Conservation (phyloP, 2,329 filamentous ascomycete genomes). For the Calonectria crousiana region DNA sequence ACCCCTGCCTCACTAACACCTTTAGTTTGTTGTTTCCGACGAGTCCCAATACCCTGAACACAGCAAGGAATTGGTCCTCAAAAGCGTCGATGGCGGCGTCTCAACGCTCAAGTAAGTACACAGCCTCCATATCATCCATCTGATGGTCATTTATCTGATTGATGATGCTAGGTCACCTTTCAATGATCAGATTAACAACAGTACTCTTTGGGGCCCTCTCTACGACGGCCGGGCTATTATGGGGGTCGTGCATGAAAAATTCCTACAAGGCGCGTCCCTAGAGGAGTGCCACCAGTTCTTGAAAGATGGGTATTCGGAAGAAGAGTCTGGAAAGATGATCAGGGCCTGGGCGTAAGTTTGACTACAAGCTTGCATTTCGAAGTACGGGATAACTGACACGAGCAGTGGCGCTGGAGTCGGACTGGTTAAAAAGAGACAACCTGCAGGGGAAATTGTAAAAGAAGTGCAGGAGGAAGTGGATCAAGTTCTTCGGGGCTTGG, state of each 20-base stretch:
- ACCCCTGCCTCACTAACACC: conserved; percentile 2
- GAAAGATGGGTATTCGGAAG: conserved; percentile 51
- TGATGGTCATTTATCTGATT: neutral
- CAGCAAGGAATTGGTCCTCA: conserved; percentile 55
- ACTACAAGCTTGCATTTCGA: neutral
- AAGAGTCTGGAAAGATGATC: conserved; percentile 48
- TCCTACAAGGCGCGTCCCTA: conserved; percentile 53
- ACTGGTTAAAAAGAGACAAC: conserved; percentile 55
- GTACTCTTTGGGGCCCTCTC: conserved; percentile 53
- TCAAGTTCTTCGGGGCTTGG: conserved; percentile 48
- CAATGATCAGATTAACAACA: conserved; percentile 56
- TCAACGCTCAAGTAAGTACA: conserved; percentile 58
- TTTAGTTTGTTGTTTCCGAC: conserved; percentile 58
- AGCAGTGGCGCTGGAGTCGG: conserved; percentile 58
- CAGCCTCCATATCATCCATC: too few relatives aligned
- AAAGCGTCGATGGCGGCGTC: conserved; percentile 57
- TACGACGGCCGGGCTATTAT: conserved; percentile 61
- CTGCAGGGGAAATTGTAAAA: conserved; percentile 58
- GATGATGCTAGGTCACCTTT: conserved; percentile 49
- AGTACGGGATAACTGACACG: conserved; percentile 17
- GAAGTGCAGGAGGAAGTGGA: conserved; percentile 54
- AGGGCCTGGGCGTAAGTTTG: conserved; percentile 54
- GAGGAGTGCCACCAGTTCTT: conserved; percentile 57
- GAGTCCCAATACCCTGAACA: conserved; percentile 58
- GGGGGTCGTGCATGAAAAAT: conserved; percentile 54